Evolutionary conservation across 2,329 filamentous ascomycete genomes (phyloP).

Genomic region (Penicillium sp.): DNA sequence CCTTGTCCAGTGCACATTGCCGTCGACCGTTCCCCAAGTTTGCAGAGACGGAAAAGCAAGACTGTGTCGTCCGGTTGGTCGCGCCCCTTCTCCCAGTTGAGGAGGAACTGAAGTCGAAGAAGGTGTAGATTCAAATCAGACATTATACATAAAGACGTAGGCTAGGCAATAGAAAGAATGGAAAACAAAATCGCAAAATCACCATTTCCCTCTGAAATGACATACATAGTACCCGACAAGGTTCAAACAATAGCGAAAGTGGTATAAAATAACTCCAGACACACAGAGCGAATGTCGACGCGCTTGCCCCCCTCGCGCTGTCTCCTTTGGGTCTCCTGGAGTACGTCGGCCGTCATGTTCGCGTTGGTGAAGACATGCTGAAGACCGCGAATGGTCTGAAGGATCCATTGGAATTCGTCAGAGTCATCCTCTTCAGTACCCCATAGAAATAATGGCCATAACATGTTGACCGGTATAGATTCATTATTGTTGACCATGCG

Average conservation of each 20-base stretch:
- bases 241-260: background rate
- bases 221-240: too few relatives aligned
- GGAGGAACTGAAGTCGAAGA: background rate
- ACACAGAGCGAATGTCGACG: background rate
- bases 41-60: slow-evolving; percentile 20
- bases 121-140: background rate
- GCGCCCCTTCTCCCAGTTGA: background rate
- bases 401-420: slow-evolving; percentile 49
- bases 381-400: slow-evolving; percentile 42
- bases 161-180: background rate
- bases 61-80: background rate
- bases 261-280: background rate
- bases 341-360: slow-evolving; percentile 37
- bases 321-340: slow-evolving; percentile 40
- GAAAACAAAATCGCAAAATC: background rate
- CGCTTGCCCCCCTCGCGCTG: slow-evolving; percentile 24
- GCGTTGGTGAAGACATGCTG: slow-evolving; percentile 41
- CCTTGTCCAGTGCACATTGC: slow-evolving; percentile 51
- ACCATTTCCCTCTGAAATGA: too few relatives aligned
- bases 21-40: slow-evolving; percentile 55
- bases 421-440: slow-evolving; percentile 54
- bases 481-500: background rate
- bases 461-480: slow-evolving; percentile 50
- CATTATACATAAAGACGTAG: background rate
- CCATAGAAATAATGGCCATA: slow-evolving; percentile 58